phyloP scores from a whole-genome alignment of 202 grass and related monocot genomes.

The Cymbopogon flexuosus region DNA sequence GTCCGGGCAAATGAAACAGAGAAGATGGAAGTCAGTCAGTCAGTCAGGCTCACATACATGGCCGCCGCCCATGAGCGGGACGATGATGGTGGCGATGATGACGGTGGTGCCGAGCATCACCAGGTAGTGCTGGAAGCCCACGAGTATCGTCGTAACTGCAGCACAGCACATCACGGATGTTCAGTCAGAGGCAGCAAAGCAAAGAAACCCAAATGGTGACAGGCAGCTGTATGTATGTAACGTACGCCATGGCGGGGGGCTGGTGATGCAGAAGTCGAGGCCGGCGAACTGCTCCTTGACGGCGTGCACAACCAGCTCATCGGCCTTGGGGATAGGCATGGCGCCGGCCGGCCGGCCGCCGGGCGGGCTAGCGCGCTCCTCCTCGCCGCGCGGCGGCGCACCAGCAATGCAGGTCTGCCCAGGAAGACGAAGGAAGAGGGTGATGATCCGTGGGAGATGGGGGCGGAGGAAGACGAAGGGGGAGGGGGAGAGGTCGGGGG shows the following conservation, averaged over 20 bases:
- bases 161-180: background rate
- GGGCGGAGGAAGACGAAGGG: background rate
- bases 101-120: slow-evolving; percentile 95
- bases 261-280: slow-evolving; percentile 89
- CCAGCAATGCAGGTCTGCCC: background rate
- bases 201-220: background rate
- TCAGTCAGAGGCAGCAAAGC: background rate
- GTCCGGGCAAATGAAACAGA: background rate
- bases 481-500: too few species aligned
- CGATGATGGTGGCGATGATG: slow-evolving; percentile 78
- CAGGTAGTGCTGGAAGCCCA: slow-evolving; percentile 91
- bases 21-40: background rate
- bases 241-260: slow-evolving; percentile 86
- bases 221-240: background rate
- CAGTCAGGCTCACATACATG: background rate
- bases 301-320: slow-evolving; percentile 53
- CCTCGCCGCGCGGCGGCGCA: background rate
- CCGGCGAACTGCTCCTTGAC: slow-evolving; percentile 60
- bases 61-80: slow-evolving; percentile 83
- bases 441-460: background rate
- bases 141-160: slow-evolving; percentile 53
- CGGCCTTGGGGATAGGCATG: slow-evolving; percentile 48
- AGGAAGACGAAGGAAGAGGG: background rate
- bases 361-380: background rate
- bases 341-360: background rate